Base-by-base conservation (phyloP, 352 stramenopile species). In the Globisporangium splendens region DNA sequence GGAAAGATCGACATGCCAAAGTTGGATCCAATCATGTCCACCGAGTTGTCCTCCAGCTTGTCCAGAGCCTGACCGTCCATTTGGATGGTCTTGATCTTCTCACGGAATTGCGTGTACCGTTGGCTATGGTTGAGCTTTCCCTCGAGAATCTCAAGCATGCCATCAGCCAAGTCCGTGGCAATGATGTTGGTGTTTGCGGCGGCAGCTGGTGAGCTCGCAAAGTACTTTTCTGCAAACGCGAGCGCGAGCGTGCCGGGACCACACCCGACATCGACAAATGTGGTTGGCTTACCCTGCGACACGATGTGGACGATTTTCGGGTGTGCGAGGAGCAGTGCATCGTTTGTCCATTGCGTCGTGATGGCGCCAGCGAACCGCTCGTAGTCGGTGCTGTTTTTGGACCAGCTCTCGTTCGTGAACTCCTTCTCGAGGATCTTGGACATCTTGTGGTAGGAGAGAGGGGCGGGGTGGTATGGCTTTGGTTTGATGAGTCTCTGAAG, bases 1-100 rank as follows among this genome's bases (percentile, higher is more conserved):
- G 70, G 70, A 51, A 83, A 78, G 47, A 83, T 78, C 13, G 58
- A 56, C 35, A 83, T 54, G 1, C 62, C 70, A 39, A 82, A 79
- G 50, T 77, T 82, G 35, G 73, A 83, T 38, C 70, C 73, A 8
- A 83, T 24, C 8, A 50, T 52, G 48, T 79, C 70, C 11, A 76
- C 71, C 6, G 73, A 79, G 8, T 28, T 53, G 43, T 68, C 64
- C 7, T 48, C 35, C 0, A 83, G 42, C 60, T 74, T 61, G 14
- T 72, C 56, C 46, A 83, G 53, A 18, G 56, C 18, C 50, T 69
- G 66, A 1, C 70, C 73, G 44, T 80, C 70, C n/a, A 65, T 76
- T 51, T 77, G 65, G 20, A 79, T 56, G 12, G 70, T 75, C 41
- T 59, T 62, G 56, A 83, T 58, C 24, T 63, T 65, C 4, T 50